Evolutionary conservation across 2,329 filamentous ascomycete species (phyloP), one percentile per base, ranked within the genome.

Genomic region (Paecilomyces sp.): DNA sequence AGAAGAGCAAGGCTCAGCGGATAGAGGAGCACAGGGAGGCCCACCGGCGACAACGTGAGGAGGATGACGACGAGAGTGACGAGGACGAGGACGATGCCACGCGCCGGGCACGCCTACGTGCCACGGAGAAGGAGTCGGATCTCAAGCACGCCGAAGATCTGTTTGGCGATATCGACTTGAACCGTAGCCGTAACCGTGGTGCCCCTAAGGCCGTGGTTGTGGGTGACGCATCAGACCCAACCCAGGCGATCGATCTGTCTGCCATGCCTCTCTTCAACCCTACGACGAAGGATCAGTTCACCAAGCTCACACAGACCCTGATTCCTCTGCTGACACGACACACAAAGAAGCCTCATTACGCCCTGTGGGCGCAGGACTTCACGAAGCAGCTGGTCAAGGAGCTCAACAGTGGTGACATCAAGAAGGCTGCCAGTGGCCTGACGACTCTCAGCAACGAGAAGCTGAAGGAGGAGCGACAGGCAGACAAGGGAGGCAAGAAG

Each of bases 371-470:
- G 59, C 90, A 93, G 75, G 94, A 97, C 70, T 94, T 99, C 71
- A 78, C 85, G 64, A 96, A 96, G 82, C 87, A 91, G 71, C 84
- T 97, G 53, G 85, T 88, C 68, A 92, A 92, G 78, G 92, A 96
- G 30, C 78, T 99, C 66, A 87, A 89, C 13, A 96, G 91, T 73
- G 88, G 94, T 60, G 92, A 97, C 79, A 92, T 97, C 78, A 97
- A 97, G 85, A 97, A 97, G 83, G 85, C 96, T 65, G 86, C 91
- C 12, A 95, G 90, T 75, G 84, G 85, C 4, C 78, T 99, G 70
- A 96, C 92, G n/a, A 88, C 92, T 4, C 83, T 96, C 59, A 85
- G 91, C 73, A 99, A 99, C 74, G 94, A 97, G 85, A 97, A 96
- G 84, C 88, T 97, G 88, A 95, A 92, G 82, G 92, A 97, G 76